Evolutionary conservation across 2,329 filamentous ascomycete species (phyloP), one percentile per base, ranked within the genome.

Genomic region (Grosmannia serpens): DNA sequence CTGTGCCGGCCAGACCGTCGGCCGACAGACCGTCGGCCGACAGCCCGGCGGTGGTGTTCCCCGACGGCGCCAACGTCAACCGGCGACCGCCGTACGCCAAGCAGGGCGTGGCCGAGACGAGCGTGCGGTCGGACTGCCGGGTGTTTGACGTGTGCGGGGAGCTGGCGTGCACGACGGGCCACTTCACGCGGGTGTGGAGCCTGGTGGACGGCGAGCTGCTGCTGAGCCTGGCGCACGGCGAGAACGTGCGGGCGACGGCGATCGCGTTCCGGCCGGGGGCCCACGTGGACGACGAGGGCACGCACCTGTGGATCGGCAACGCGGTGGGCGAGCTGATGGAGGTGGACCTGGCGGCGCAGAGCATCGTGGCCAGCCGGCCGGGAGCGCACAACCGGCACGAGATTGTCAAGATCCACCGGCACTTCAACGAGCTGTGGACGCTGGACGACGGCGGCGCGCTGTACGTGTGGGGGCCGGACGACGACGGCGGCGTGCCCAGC

Each of bases 341-440:
- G 72, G 81, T 95, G 51, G 91, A 99, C 69, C 82, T 97, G 58
- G 75, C 78, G 2, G 85, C 84, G 0, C 86, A 91, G 67, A 83
- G 80, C 41, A 77, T 96, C 52, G 77, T 89, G 17, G 77, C 80
- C 31, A 87, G 80, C 22, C 89, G 87, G 65, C 74, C 81, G 2
- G 84, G 78, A 55, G 88, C 88, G 2, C 94, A 97, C 66, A 83
- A 85, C 9, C 84, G 89, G 49, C 80, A 84, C 61, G 89, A 95
- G 64, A 81, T 99, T 55, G 82, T 89, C 62, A 89, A 85, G 65
- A 95, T 99, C 49, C 87, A 89, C 68, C 84, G 94, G 46, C 87
- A 95, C 70, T 86, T 84, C 62, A 89, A 90, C 64, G 89, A 96
- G 67, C 82, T 99, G 69, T 99, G 94, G 94, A 91, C 91, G 0